Conservation (phyloP, 2,329 filamentous ascomycete genomes). For the Colletotrichum sublineola region DNA sequence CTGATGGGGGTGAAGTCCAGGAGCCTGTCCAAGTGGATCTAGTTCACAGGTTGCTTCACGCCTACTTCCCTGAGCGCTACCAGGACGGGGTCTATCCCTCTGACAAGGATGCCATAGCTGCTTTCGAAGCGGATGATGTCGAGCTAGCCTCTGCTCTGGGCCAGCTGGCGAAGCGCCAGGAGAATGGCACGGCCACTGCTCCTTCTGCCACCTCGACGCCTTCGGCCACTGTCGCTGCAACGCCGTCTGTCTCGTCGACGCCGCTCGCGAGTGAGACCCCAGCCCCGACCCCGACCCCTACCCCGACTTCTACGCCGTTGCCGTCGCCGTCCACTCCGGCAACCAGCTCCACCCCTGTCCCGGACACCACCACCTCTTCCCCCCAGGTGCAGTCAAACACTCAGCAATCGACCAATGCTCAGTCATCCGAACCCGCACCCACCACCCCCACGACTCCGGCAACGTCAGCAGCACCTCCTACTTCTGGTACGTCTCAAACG, state of each 20-base stretch:
- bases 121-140: constrained; percentile 71
- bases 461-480: constrained; percentile 47
- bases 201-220: constrained; percentile 26
- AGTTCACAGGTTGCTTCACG: constrained; percentile 76
- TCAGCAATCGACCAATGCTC: constrained; percentile 31
- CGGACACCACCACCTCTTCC: constrained; percentile 32
- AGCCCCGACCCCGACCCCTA: constrained; percentile 41
- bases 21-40: constrained; percentile 65
- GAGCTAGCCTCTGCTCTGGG: constrained; percentile 73
- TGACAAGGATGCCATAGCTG: constrained; percentile 73
- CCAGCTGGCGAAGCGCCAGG: constrained; percentile 72
- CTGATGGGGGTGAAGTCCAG: constrained; percentile 19
- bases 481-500: constrained; percentile 46
- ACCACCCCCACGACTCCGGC: constrained; percentile 47
- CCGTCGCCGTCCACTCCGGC: constrained; percentile 33
- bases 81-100: constrained; percentile 77
- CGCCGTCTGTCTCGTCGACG: constrained; percentile 27
- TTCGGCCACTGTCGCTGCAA: constrained; percentile 41
- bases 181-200: constrained; percentile 53
- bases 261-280: constrained; percentile 36
- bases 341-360: constrained; percentile 33
- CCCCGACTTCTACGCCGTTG: constrained; percentile 46
- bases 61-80: constrained; percentile 72
- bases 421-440: constrained; percentile 33
- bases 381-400: constrained; percentile 35